phyloP scores from a whole-genome alignment of 2,329 filamentous ascomycete species.

The Botryotinia convoluta region DNA sequence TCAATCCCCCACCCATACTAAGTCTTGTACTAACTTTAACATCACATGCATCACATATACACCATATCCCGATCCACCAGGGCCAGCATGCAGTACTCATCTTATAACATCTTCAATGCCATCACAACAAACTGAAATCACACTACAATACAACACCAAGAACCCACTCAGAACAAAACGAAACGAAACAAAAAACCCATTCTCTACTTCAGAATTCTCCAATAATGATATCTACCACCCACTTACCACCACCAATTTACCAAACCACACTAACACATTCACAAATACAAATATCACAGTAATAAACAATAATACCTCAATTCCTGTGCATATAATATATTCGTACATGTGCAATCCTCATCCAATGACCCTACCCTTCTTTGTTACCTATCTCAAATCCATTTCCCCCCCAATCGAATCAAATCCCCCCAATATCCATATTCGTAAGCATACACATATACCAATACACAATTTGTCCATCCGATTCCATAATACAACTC shows the following conservation, averaged over 20 bases:
- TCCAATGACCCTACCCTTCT: background rate
- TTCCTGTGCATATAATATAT: background rate
- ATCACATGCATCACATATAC: no score
- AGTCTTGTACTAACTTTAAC: no score
- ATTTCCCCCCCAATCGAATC: background rate
- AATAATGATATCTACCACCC: background rate
- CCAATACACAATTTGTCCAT: background rate
- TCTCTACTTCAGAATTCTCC: background rate
- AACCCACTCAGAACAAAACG: background rate
- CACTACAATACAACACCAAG: background rate
- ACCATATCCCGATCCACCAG: no score
- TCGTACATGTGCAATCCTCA: background rate
- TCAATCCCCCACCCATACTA: no score
- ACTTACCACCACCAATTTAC: background rate
- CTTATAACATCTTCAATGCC: no score
- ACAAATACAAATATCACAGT: background rate
- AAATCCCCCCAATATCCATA: background rate
- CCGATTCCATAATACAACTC: background rate
- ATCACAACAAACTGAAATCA: no score
- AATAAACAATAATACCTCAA: background rate
- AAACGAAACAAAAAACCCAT: background rate
- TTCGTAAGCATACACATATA: background rate
- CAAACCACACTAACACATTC: no score
- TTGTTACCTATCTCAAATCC: background rate
- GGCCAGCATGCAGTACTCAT: no score